These are phyloP conservation scores for Fraxinus albicans DNA, from an alignment of 305 asterid species.

Conservation along the genomic window DNA sequence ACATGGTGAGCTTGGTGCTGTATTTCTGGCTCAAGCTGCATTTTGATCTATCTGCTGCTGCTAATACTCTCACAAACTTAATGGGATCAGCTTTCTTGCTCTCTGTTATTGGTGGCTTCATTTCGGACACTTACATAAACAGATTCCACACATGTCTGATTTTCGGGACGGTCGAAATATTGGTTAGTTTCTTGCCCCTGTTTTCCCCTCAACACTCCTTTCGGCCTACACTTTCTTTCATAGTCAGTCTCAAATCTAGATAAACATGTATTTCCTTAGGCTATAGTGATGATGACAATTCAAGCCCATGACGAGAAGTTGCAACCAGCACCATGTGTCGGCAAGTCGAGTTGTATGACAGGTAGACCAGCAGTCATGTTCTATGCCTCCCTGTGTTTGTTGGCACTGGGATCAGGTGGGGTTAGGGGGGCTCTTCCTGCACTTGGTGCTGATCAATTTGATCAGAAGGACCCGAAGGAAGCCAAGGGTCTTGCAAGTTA, in stretches of 20 bases:
- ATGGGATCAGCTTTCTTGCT: slow-evolving; percentile 86
- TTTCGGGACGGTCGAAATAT: slow-evolving; percentile 58
- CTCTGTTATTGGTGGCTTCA: slow-evolving; percentile 68
- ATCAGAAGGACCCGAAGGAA: slow-evolving; percentile 54
- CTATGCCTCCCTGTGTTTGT: slow-evolving; percentile 46
- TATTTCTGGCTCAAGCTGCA: slow-evolving; percentile 51
- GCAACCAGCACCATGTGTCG: slow-evolving; percentile 40
- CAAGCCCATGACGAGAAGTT: slow-evolving; percentile 48
- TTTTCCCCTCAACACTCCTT: neutral
- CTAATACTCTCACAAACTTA: slow-evolving; percentile 73
- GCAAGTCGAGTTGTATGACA: slow-evolving; percentile 41
- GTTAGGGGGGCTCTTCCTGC: slow-evolving; percentile 60
- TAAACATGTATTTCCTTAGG: slow-evolving; percentile 28
- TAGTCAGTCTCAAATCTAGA: neutral
- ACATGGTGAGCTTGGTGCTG: slow-evolving; percentile 19
- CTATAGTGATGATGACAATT: slow-evolving; percentile 52
- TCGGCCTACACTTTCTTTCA: neutral
- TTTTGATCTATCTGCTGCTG: slow-evolving; percentile 48
- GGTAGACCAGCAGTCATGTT: slow-evolving; percentile 52
- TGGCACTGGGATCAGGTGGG: slow-evolving; percentile 68
- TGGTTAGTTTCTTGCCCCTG: slow-evolving; percentile 35
- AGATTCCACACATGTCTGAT: slow-evolving; percentile 57
- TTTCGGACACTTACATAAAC: slow-evolving; percentile 71
- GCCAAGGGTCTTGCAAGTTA: slow-evolving; percentile 56
- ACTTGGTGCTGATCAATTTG: slow-evolving; percentile 75